phyloP scores from a whole-genome alignment of 2,329 filamentous ascomycete species.

The Cladosporium cucumerinum region DNA sequence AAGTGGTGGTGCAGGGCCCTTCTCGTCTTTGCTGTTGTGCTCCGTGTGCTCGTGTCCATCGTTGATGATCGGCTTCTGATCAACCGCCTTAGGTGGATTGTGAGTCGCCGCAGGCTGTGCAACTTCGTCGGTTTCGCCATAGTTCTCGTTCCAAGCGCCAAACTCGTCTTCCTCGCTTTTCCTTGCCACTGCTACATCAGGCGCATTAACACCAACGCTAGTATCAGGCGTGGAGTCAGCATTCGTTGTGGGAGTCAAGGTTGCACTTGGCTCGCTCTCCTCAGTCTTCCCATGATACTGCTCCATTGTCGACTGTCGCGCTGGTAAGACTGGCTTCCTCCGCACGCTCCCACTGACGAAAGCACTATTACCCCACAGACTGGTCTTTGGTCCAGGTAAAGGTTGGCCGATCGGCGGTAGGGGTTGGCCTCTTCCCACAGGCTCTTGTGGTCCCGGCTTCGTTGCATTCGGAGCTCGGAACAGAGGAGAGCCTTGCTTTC shows the following conservation, averaged over 20 bases:
- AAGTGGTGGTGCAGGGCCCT: slow-evolving; percentile 11
- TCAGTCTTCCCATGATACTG: background rate
- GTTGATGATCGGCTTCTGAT: background rate
- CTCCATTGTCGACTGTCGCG: slow-evolving; percentile 4
- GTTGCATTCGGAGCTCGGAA: slow-evolving; percentile 4
- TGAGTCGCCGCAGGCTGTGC: background rate
- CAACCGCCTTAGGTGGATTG: background rate
- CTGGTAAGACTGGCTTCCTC: slow-evolving; percentile 26
- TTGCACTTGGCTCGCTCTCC: background rate
- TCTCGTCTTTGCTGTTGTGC: background rate
- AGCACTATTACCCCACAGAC: slow-evolving; percentile 19
- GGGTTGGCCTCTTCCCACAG: slow-evolving; percentile 79
- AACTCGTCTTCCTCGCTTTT: slow-evolving; percentile 23
- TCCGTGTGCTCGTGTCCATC: background rate
- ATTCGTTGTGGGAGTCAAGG: background rate
- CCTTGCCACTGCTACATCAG: background rate
- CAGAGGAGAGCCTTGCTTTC: slow-evolving; percentile 15
- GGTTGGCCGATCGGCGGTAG: slow-evolving; percentile 78
- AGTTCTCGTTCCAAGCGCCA: slow-evolving; percentile 27
- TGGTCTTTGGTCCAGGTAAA: slow-evolving; percentile 52
- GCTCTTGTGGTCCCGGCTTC: slow-evolving; percentile 49
- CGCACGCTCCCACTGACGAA: slow-evolving; percentile 20
- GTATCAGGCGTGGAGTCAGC: background rate
- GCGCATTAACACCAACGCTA: background rate
- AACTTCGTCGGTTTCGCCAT: background rate